Percentiles rank a stretch among this genome's conserved stretches.
Conservation (phyloP, 495 filamentous ascomycete species). For the Gamarada debralockiae region DNA sequence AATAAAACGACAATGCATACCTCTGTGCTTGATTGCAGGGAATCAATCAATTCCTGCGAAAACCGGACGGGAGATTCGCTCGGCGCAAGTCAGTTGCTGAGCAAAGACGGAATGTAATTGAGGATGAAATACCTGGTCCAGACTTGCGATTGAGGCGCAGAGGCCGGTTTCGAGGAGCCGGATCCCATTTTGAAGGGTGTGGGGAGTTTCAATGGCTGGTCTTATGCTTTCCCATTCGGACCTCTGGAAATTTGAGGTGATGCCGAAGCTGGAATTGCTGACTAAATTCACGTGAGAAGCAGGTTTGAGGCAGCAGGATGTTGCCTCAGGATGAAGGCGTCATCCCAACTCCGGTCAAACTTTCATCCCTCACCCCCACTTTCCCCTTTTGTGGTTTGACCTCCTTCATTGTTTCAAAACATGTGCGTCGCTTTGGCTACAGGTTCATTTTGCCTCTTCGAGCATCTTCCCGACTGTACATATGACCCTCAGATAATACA, state of each 20-base stretch:
- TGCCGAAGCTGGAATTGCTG: not conserved
- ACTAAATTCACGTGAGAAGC: constrained; percentile 3
- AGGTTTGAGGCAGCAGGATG: too few species aligned
- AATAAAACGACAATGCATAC: constrained; percentile 43
- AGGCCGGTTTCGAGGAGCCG: constrained; percentile 20
- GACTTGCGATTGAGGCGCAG: constrained; percentile 18
- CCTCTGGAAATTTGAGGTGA: constrained; percentile 3
- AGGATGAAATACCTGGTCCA: constrained; percentile 22
- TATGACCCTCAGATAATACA: too few species aligned
- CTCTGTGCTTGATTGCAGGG: constrained; percentile 79
- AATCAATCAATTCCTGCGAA: constrained; percentile 77
- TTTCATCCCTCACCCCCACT: not conserved
- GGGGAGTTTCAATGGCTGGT: constrained; percentile 19
- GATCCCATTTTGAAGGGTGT: constrained; percentile 24
- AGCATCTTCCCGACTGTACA: too few species aligned
- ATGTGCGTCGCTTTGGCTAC: not conserved
- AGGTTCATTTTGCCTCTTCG: not conserved
- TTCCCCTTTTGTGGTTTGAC: not conserved
- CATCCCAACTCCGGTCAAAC: too few species aligned
- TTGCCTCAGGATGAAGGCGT: not conserved
- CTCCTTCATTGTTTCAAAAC: constrained; percentile 5
- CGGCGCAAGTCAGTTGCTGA: constrained; percentile 7
- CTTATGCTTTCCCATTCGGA: not conserved
- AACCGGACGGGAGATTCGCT: constrained; percentile 84
- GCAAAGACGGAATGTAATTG: not conserved